Conservation (phyloP, 352 stramenopile genomes). For the Pelagophyceae sp. region DNA sequence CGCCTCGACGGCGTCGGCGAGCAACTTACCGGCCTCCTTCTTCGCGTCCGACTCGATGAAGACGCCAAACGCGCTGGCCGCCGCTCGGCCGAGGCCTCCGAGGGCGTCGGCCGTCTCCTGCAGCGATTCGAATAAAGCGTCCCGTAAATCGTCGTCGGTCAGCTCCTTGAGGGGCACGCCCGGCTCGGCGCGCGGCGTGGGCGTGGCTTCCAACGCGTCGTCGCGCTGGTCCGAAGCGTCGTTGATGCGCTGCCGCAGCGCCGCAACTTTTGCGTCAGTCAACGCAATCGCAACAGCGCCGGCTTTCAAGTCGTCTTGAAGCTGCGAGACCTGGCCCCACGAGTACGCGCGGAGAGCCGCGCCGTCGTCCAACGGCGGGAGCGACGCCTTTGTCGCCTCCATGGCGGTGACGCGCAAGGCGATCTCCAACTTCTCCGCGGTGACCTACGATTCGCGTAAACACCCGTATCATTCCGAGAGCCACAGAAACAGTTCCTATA, state of each 20-base stretch:
- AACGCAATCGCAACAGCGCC: not conserved
- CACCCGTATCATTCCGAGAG: too few relatives aligned
- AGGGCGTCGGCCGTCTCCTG: not conserved
- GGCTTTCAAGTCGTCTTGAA: not conserved
- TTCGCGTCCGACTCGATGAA: not conserved
- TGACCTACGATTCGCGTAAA: too few relatives aligned
- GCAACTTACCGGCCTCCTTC: not conserved
- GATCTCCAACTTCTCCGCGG: not conserved
- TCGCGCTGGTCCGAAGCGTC: constrained; percentile 4
- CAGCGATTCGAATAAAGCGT: not conserved
- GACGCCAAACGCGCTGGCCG: not conserved
- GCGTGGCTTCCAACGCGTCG: not conserved
- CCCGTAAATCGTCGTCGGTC: not conserved
- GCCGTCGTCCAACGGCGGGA: not conserved
- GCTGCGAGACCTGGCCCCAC: not conserved
- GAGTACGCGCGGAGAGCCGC: not conserved
- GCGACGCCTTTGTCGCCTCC: not conserved
- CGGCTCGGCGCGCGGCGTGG: not conserved
- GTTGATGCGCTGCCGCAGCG: constrained; percentile 7
- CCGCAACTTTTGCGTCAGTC: not conserved
- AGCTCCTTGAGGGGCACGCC: not conserved
- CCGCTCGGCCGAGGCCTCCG: not conserved
- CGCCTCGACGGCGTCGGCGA: not conserved
- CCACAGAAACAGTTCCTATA: too few relatives aligned
- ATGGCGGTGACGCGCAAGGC: not conserved